Base-by-base conservation (phyloP, 345 rosid genomes). In the thale cress (Arabidopsis thaliana) region DNA sequence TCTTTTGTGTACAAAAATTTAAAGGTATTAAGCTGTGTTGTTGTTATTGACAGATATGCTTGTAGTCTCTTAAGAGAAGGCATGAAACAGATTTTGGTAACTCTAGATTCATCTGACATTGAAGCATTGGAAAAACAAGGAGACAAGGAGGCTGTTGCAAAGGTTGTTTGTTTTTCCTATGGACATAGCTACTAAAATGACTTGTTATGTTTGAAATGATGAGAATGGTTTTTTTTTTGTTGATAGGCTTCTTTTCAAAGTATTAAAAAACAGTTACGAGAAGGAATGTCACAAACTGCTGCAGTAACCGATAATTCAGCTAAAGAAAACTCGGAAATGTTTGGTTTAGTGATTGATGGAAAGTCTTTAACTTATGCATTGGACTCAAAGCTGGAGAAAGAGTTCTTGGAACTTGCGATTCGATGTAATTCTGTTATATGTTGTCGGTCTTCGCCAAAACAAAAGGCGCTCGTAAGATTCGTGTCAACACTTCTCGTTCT, bases 381-480 rank as follows among this genome's bases (percentile, higher is more conserved):
- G 61, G 83, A 72, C 34, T 64, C 78, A 65, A 38, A 61, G 55
- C 81, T 94, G 75, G 75, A 86, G 65, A 77, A 80, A 48, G 40
- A 33, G 2, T 91, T 94, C 69, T 80, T 91, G 77, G 83, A 85
- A 1, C 93, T 94, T 62, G 92, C 98, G 6, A 72, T 42, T 23
- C 33, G 24, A 2, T 94, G 98, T 71, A 83, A 69, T 57, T 78
- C 98, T 73, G 96, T 94, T 67, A 78, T 94, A 75, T 94, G 97
- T 59, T 94, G 98, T 37, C 93, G 91, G 37, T 88, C 96, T 75
- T 84, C 98, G 0, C 98, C 97, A 24, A 91, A 90, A 77, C 97
- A 94, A 78, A 94, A 94, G 84, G 98, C 98, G 60, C 90, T 85
- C 57, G 98, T 94, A 86, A 87, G 91, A 83, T 22, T 74, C 48